Evolutionary conservation across 306 rosid species (phyloP).

Genomic region (Cicer chorassanicum): DNA sequence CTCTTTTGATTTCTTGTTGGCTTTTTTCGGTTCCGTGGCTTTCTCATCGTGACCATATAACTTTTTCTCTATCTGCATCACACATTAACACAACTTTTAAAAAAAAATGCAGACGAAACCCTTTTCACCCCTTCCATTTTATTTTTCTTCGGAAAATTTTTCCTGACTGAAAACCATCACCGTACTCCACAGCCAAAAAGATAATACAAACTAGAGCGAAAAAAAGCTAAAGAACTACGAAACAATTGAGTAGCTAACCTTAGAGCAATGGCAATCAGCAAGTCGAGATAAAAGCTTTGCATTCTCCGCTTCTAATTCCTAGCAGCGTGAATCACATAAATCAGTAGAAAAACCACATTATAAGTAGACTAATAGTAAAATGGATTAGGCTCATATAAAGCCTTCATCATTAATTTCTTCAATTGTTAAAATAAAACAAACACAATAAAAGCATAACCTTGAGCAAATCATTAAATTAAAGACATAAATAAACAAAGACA

Average conservation of each 20-base stretch:
- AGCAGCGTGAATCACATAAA: slow-evolving; percentile 29
- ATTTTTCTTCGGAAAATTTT: not conserved
- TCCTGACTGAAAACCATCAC: slow-evolving; percentile 5
- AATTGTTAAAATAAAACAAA: not conserved
- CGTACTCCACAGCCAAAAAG: slow-evolving; percentile 9
- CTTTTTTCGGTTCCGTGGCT: slow-evolving; percentile 41
- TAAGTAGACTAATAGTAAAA: not conserved
- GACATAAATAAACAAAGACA: not conserved
- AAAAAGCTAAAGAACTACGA: not conserved
- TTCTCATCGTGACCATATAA: slow-evolving; percentile 40
- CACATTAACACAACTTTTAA: slow-evolving; percentile 30
- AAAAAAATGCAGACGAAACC: slow-evolving; percentile 13
- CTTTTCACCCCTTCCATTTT: not conserved
- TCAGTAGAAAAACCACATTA: slow-evolving; percentile 21
- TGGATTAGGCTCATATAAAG: slow-evolving; percentile 12
- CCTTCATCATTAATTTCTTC: not conserved
- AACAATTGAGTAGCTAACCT: slow-evolving; percentile 56
- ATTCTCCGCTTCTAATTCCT: slow-evolving; percentile 79
- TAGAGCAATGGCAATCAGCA: slow-evolving; percentile 51
- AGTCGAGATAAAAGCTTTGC: slow-evolving; percentile 65
- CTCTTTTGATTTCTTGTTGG: slow-evolving; percentile 42
- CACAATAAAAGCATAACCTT: slow-evolving; percentile 17
- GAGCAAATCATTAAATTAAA: not conserved
- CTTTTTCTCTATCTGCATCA: slow-evolving; percentile 62
- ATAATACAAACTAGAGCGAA: slow-evolving; percentile 14